phyloP scores from a whole-genome alignment of 2,329 filamentous ascomycete genomes.

The Cordyceps pruinosa region DNA sequence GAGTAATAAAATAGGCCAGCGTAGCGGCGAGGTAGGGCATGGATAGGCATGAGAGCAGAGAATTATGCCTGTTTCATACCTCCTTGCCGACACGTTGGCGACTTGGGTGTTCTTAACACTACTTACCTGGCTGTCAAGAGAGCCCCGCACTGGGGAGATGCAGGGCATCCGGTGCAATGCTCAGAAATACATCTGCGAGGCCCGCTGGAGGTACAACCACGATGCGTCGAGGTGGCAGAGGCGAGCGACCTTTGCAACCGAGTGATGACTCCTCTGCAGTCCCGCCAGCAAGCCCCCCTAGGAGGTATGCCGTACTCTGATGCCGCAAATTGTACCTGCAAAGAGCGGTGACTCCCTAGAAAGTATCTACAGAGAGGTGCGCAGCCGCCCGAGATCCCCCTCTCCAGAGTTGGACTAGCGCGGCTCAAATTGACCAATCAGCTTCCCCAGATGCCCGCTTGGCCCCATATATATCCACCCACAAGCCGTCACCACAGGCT shows the following conservation, averaged over 20 bases:
- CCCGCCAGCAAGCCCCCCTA: neutral
- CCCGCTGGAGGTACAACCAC: neutral
- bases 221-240: neutral
- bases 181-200: neutral
- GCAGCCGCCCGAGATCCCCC: neutral
- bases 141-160: neutral
- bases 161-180: neutral
- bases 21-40: neutral
- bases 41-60: neutral
- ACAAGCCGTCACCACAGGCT: neutral
- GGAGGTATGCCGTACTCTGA: no score
- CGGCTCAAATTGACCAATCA: neutral
- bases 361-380: neutral
- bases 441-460: neutral
- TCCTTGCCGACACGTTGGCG: neutral
- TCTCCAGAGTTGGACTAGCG: neutral
- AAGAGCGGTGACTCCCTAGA: slow-evolving; percentile 8
- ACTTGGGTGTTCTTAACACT: neutral
- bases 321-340: neutral
- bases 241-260: neutral
- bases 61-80: neutral
- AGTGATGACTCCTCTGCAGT: neutral
- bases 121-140: no score
- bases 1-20: neutral
- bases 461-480: neutral